phyloP scores from a whole-genome alignment of 805 yeast genomes.

The Nakazawaea siamensis region DNA sequence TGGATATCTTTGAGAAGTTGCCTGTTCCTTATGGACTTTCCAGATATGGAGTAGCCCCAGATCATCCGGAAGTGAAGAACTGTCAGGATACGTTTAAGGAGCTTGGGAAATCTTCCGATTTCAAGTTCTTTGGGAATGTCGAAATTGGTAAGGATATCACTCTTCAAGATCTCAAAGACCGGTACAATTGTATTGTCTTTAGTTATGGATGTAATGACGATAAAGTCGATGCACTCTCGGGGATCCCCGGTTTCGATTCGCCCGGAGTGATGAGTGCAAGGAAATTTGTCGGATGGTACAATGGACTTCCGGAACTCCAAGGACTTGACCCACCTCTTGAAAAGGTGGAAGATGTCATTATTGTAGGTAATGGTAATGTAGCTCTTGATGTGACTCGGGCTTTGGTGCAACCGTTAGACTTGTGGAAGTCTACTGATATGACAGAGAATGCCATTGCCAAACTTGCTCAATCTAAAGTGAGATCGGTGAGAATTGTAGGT shows the following conservation, averaged over 20 bases:
- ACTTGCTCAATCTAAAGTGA: slow-evolving; percentile 47
- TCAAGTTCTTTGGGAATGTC: slow-evolving; percentile 66
- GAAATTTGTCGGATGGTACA: slow-evolving; percentile 93
- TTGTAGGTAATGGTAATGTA: slow-evolving; percentile 96
- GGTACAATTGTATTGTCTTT: slow-evolving; percentile 67
- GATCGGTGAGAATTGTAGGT: slow-evolving; percentile 66
- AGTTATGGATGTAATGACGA: slow-evolving; percentile 77
- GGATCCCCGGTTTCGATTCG: slow-evolving; percentile 49
- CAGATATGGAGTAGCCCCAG: slow-evolving; percentile 98
- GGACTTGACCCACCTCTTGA: slow-evolving; percentile 49
- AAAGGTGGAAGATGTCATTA: slow-evolving; percentile 55
- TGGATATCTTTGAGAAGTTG: slow-evolving; percentile 74
- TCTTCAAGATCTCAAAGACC: slow-evolving; percentile 37
- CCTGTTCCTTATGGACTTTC: slow-evolving; percentile 92
- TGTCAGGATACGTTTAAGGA: slow-evolving; percentile 71
- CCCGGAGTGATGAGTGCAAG: slow-evolving; percentile 75
- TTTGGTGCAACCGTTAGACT: slow-evolving; percentile 47
- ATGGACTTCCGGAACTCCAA: slow-evolving; percentile 67
- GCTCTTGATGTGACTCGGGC: slow-evolving; percentile 87
- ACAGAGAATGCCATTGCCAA: slow-evolving; percentile 46
- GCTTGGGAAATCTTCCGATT: slow-evolving; percentile 25
- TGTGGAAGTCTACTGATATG: slow-evolving; percentile 70
- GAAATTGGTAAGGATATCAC: slow-evolving; percentile 55
- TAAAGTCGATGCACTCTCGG: slow-evolving; percentile 37
- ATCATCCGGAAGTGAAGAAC: slow-evolving; percentile 92